Evolutionary conservation across 176 grass and related monocot genomes (phyloP).

Genomic region (Oryza glumipatula): DNA sequence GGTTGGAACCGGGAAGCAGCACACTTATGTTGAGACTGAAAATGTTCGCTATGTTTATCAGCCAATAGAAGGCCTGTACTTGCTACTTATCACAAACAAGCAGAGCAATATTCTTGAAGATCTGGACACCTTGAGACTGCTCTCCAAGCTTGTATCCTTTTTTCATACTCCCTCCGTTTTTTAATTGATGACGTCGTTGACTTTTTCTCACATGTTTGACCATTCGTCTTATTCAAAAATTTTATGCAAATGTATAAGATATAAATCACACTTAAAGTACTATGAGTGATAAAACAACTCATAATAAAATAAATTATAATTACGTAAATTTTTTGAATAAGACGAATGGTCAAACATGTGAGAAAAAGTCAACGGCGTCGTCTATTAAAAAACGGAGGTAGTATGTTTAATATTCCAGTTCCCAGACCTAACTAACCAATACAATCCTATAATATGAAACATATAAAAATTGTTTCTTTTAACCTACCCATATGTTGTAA

Average conservation of each 20-base stretch:
- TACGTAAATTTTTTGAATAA: too few species aligned
- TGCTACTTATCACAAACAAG: constrained; percentile 90
- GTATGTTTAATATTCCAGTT: not conserved
- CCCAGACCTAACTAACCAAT: not conserved
- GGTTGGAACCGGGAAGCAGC: constrained; percentile 80
- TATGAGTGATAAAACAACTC: too few species aligned
- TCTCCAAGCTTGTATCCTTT: constrained; percentile 86
- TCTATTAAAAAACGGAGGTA: too few species aligned
- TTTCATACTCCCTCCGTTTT: not conserved
- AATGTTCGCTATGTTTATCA: constrained; percentile 89
- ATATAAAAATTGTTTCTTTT: not conserved
- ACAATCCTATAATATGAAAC: not conserved
- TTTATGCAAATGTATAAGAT: too few species aligned
- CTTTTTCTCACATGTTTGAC: too few species aligned
- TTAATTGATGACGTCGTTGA: too few species aligned
- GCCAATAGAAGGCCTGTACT: constrained; percentile 76
- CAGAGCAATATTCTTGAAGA: constrained; percentile 96
- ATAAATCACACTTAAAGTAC: too few species aligned
- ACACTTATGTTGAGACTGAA: constrained; percentile 91
- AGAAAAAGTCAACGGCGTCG: too few species aligned
- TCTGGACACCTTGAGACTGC: constrained; percentile 77
- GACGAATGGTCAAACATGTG: too few species aligned
- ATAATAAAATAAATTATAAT: too few species aligned
- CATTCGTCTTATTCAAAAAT: too few species aligned
- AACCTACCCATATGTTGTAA: not conserved